Percentiles rank a stretch among this genome's conserved stretches.
Conservation (phyloP, 1,284 basidiomycete species). For the Leccinum griseonigrum region DNA sequence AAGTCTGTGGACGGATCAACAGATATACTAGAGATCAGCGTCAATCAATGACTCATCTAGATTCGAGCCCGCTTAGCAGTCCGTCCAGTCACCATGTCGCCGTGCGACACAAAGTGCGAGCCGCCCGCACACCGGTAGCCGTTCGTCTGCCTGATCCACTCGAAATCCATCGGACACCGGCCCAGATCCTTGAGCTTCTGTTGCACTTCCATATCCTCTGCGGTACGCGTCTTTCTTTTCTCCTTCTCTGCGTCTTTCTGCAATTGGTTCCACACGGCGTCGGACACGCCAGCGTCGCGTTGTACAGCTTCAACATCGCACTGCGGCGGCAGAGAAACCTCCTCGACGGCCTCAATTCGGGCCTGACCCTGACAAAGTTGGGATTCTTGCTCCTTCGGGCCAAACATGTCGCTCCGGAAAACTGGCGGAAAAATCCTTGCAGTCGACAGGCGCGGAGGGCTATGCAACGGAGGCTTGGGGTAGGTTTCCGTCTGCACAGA, state of each 20-base stretch:
- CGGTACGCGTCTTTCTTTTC: background rate
- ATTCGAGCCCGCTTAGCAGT: too few species aligned
- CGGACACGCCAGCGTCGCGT: background rate
- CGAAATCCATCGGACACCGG: background rate
- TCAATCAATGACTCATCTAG: too few species aligned
- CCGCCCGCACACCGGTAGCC: background rate
- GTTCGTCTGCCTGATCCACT: background rate
- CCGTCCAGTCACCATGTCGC: too few species aligned
- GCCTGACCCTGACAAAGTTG: too few species aligned
- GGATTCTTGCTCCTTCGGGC: background rate
- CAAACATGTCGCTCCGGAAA: background rate
- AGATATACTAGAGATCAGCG: too few species aligned
- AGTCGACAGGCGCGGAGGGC: background rate
- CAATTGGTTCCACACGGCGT: background rate
- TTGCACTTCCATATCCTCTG: background rate
- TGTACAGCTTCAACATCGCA: background rate
- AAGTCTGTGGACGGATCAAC: too few species aligned
- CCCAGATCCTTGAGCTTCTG: background rate
- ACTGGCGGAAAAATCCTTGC: too few species aligned
- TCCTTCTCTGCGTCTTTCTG: background rate
- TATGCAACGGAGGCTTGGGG: background rate
- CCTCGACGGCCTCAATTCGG: too few species aligned
- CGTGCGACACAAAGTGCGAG: background rate
- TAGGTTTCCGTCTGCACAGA: background rate
- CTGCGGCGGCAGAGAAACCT: too few species aligned